Percentiles rank a stretch among this genome's conserved stretches.
Conservation (phyloP, 192 early-diverging fungal genomes). For the Backusella tuberculispora region DNA sequence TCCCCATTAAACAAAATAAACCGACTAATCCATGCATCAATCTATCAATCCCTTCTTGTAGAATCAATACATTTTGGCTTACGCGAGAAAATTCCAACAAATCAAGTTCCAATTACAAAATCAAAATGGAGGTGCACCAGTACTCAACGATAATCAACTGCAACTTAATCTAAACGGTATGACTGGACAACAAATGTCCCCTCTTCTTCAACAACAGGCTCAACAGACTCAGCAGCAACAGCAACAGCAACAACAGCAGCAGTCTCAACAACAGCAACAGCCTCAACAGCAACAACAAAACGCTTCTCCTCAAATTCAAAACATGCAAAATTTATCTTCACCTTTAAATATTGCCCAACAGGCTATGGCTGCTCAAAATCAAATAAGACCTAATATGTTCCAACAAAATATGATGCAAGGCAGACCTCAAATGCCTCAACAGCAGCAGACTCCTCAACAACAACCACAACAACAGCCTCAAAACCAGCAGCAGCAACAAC, state of each 20-base stretch:
- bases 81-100: constrained; percentile 37
- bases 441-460: neutral
- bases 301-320: constrained; percentile 20
- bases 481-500: neutral
- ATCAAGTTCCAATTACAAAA: constrained; percentile 34
- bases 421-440: constrained; percentile 23
- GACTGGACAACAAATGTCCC: constrained; percentile 16
- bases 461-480: constrained; percentile 15
- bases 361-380: constrained; percentile 34
- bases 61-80: constrained; percentile 43
- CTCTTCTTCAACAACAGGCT: constrained; percentile 21
- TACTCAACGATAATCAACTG: constrained; percentile 25
- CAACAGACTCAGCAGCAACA: constrained; percentile 20
- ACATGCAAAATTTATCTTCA: constrained; percentile 25
- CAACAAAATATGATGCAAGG: constrained; percentile 33
- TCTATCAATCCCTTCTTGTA: neutral
- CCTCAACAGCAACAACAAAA: constrained; percentile 20
- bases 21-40: neutral
- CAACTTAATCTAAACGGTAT: constrained; percentile 14
- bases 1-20: too few species aligned
- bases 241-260: constrained; percentile 18
- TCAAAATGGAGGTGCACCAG: constrained; percentile 20
- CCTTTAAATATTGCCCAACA: constrained; percentile 24
- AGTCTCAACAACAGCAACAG: neutral
- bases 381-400: constrained; percentile 18